These are phyloP conservation scores for Roridomyces roridus DNA, from an alignment of 768 basidiomycete genomes.

Conservation along the genomic window DNA sequence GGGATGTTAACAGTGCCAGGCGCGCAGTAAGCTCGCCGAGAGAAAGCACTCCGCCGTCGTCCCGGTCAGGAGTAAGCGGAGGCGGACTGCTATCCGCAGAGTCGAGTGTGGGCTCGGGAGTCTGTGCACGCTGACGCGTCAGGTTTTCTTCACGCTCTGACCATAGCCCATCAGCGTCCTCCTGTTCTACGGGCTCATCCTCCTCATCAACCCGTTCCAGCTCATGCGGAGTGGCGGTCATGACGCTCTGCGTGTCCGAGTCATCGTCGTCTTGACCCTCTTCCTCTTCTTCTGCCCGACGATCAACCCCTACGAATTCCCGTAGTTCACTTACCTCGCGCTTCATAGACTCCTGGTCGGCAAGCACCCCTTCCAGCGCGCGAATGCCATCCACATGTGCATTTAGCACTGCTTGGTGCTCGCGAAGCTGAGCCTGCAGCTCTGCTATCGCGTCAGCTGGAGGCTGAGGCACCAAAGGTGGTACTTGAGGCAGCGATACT, in stretches of 20 bases:
- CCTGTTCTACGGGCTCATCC: conserved; percentile 52
- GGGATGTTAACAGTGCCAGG: conserved; percentile 64
- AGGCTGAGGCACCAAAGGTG: not conserved
- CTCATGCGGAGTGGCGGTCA: conserved; percentile 71
- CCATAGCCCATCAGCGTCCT: conserved; percentile 66
- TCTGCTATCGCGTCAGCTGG: conserved; percentile 47
- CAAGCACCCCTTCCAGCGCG: conserved; percentile 78
- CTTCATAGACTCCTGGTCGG: conserved; percentile 85
- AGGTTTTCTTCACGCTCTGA: conserved; percentile 17
- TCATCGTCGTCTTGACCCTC: conserved; percentile 56
- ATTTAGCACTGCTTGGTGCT: conserved; percentile 80
- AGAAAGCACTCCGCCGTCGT: conserved; percentile 28
- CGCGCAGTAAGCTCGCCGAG: conserved; percentile 66
- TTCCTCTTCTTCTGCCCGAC: not conserved
- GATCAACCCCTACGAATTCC: conserved; percentile 52
- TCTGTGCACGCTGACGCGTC: conserved; percentile 20
- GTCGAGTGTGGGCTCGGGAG: conserved; percentile 15
- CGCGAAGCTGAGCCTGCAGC: conserved; percentile 82
- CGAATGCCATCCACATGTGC: conserved; percentile 82
- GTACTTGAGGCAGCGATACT: conserved; percentile 27
- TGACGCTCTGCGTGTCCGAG: conserved; percentile 74
- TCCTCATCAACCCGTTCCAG: conserved; percentile 77
- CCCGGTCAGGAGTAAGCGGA: conserved; percentile 20
- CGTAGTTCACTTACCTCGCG: conserved; percentile 76
- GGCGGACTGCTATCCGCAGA: conserved; percentile 13